Percentiles rank a stretch among this genome's conserved stretches.
These are phyloP conservation scores for Zygosaccharomyces pseudobailii DNA, from an alignment of 1,139 yeast genomes.

Conservation along the genomic window DNA sequence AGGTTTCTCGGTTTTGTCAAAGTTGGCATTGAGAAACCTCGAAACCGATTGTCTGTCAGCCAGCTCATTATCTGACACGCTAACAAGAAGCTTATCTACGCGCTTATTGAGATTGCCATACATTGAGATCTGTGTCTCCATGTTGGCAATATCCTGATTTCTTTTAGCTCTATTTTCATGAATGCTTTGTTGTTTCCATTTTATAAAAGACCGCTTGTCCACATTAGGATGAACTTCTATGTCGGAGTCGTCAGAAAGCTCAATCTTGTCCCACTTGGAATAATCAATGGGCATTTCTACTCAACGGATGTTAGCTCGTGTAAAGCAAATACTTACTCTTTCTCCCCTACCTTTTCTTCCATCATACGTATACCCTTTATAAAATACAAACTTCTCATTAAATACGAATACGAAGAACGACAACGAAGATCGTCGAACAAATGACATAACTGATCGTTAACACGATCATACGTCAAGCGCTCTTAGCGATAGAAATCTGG, in stretches of 20 bases:
- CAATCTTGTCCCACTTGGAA: constrained; percentile 96
- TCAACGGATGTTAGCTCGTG: too few species aligned
- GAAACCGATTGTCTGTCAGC: constrained; percentile 40
- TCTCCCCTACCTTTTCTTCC: background rate
- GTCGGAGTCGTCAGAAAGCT: constrained; percentile 92
- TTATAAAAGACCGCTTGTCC: constrained; percentile 85
- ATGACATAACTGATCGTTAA: too few species aligned
- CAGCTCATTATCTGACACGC: constrained; percentile 39
- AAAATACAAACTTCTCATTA: constrained; percentile 3
- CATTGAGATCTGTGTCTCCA: constrained; percentile 72
- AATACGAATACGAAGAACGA: constrained; percentile 1
- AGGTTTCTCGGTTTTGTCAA: constrained; percentile 57
- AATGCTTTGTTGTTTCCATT: constrained; percentile 96
- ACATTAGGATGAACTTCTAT: constrained; percentile 98
- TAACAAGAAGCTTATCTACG: constrained; percentile 54
- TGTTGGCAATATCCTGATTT: constrained; percentile 67
- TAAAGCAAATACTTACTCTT: too few species aligned
- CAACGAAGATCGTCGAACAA: background rate
- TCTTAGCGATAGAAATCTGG: constrained; percentile 87
- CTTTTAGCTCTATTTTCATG: constrained; percentile 87
- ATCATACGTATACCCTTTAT: constrained; percentile 1
- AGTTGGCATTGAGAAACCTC: constrained; percentile 43
- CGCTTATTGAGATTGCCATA: constrained; percentile 69
- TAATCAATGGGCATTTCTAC: constrained; percentile 72
- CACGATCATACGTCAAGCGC: background rate